phyloP scores from a whole-genome alignment of 805 yeast species.

The Yamadazyma phyllophila region DNA sequence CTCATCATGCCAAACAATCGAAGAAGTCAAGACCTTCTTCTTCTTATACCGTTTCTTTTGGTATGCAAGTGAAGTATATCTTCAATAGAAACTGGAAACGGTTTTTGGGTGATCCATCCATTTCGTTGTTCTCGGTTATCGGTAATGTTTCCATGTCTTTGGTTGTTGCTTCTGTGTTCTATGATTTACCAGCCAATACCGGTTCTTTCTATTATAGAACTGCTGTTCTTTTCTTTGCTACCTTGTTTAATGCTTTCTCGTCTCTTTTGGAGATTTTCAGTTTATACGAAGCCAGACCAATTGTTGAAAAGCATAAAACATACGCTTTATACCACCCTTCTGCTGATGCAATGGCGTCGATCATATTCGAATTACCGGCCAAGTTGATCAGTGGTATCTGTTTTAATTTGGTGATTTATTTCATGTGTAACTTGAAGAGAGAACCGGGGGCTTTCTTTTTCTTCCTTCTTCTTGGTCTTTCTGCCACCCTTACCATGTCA shows the following conservation, averaged over 20 bases:
- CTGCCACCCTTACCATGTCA: constrained; percentile 41
- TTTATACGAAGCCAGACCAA: constrained; percentile 60
- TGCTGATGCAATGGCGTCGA: constrained; percentile 66
- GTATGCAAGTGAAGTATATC: constrained; percentile 52
- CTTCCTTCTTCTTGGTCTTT: constrained; percentile 30
- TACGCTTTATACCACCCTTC: constrained; percentile 75
- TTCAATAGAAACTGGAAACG: constrained; percentile 54
- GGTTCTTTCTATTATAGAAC: constrained; percentile 60
- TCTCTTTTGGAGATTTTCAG: constrained; percentile 59
- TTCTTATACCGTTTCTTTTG: constrained; percentile 42
- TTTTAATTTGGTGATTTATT: constrained; percentile 38
- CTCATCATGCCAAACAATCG: constrained; percentile 38
- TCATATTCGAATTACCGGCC: constrained; percentile 61
- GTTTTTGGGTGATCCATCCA: constrained; percentile 55
- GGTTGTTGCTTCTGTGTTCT: constrained; percentile 60
- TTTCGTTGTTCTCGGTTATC: constrained; percentile 48
- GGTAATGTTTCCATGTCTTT: constrained; percentile 58
- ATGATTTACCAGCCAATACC: constrained; percentile 48
- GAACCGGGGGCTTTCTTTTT: constrained; percentile 37
- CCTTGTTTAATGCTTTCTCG: constrained; percentile 59
- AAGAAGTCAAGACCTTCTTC: constrained; percentile 32
- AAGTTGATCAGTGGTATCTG: constrained; percentile 39
- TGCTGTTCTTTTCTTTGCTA: constrained; percentile 60
- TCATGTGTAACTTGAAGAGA: constrained; percentile 48
- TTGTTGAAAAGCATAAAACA: constrained; percentile 67